These are phyloP conservation scores for Leptomonas pyrrhocoris DNA, from an alignment of 208 protist genomes.

Conservation along the genomic window DNA sequence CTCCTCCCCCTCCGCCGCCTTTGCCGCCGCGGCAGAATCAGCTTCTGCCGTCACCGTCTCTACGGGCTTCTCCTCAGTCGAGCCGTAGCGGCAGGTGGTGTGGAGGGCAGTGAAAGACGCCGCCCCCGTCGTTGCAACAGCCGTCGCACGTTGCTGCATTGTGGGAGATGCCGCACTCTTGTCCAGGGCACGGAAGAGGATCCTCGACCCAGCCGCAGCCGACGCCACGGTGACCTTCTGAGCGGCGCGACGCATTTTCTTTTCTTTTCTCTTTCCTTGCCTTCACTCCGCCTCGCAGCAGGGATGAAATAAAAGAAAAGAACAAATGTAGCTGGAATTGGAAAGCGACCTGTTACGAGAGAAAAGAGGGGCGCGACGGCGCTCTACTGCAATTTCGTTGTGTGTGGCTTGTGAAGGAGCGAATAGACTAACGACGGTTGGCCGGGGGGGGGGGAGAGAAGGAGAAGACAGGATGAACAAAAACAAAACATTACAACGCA, in stretches of 20 bases:
- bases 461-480: too few relatives aligned
- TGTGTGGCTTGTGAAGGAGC: too few relatives aligned
- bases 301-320: background rate
- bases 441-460: too few relatives aligned
- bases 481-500: too few relatives aligned
- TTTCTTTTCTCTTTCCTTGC: conserved; percentile 6
- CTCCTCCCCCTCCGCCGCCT: conserved; percentile 11
- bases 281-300: background rate
- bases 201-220: conserved; percentile 15
- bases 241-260: conserved; percentile 53
- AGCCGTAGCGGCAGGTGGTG: conserved; percentile 27
- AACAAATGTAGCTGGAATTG: too few relatives aligned
- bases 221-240: conserved; percentile 33
- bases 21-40: conserved; percentile 8
- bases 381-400: too few relatives aligned
- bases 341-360: too few relatives aligned
- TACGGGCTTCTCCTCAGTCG: conserved; percentile 23
- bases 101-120: conserved; percentile 7
- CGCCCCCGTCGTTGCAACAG: background rate
- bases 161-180: conserved; percentile 7
- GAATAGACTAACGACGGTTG: too few relatives aligned
- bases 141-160: background rate
- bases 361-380: too few relatives aligned
- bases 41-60: background rate
- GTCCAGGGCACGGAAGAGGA: background rate